A percentile compares a stretch with the other conserved stretches of the same genome.
These are phyloP conservation scores for Sordariomycetes sp. DNA, from an alignment of 2,329 filamentous ascomycete genomes.

Conservation along the genomic window DNA sequence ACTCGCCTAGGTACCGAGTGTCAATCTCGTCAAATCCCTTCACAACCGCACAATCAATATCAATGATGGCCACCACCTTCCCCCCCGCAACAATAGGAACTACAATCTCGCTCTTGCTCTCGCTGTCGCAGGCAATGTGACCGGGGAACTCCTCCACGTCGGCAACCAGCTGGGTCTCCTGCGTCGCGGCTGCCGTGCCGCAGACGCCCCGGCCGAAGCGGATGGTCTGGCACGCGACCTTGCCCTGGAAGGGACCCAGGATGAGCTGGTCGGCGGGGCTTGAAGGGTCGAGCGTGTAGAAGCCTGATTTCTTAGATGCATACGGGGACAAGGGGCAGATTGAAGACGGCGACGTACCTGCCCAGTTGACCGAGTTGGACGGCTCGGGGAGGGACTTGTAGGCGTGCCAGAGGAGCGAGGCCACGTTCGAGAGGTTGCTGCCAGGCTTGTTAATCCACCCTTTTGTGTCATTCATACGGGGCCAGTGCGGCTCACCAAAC, in stretches of 20 bases:
- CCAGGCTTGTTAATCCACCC: background rate
- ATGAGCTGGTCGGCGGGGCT: slow-evolving; percentile 44
- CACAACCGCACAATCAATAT: slow-evolving; percentile 62
- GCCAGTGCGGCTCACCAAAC: background rate
- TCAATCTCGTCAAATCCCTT: slow-evolving; percentile 63
- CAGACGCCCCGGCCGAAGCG: slow-evolving; percentile 65
- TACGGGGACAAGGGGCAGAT: background rate
- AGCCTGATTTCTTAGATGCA: slow-evolving; percentile 36
- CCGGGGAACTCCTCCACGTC: slow-evolving; percentile 69
- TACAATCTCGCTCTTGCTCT: slow-evolving; percentile 70
- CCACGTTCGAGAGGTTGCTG: slow-evolving; percentile 67
- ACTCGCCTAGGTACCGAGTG: slow-evolving; percentile 50
- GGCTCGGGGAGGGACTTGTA: slow-evolving; percentile 62
- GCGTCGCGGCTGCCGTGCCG: slow-evolving; percentile 53
- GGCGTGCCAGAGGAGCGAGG: slow-evolving; percentile 70
- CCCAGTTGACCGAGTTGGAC: slow-evolving; percentile 65
- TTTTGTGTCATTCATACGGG: background rate
- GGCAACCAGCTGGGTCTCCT: slow-evolving; percentile 52
- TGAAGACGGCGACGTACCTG: slow-evolving; percentile 32
- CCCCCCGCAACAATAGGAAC: slow-evolving; percentile 51
- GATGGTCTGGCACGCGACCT: slow-evolving; percentile 72
- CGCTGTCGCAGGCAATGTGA: slow-evolving; percentile 73
- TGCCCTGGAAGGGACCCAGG: slow-evolving; percentile 71
- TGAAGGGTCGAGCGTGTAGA: slow-evolving; percentile 56
- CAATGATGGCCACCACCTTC: slow-evolving; percentile 63